Percentiles rank a stretch among this genome's conserved stretches.
These are phyloP conservation scores for Xylaria sp. DNA, from an alignment of 2,329 filamentous ascomycete genomes.

Conservation along the genomic window DNA sequence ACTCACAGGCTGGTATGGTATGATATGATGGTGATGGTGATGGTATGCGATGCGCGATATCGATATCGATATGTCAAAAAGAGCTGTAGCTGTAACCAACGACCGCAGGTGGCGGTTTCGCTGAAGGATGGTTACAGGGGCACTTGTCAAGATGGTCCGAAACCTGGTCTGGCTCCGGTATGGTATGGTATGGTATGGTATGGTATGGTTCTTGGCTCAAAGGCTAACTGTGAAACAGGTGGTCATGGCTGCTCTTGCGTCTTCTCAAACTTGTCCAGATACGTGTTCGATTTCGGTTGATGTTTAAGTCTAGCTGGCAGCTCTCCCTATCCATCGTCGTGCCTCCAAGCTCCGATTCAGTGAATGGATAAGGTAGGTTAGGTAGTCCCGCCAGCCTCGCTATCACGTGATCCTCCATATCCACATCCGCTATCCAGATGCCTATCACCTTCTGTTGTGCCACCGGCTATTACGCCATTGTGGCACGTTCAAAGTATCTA, in stretches of 20 bases:
- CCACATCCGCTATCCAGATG: background rate
- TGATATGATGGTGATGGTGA: background rate
- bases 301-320: constrained; percentile 14
- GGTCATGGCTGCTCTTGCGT: constrained; percentile 15
- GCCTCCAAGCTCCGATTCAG: constrained; percentile 26
- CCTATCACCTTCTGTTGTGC: background rate
- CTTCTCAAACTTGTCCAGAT: constrained; percentile 7
- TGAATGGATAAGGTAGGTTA: background rate
- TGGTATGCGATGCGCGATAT: background rate
- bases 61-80: constrained; percentile 18
- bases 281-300: background rate
- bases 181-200: too few species aligned
- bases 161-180: too few species aligned
- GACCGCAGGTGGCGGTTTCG: constrained; percentile 7
- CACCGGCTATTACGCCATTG: background rate
- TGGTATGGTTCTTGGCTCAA: constrained; percentile 5
- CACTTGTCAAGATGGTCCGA: background rate
- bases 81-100: background rate
- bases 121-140: background rate
- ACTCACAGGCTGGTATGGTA: constrained; percentile 23
- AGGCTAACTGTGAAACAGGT: constrained; percentile 5
- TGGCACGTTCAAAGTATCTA: background rate
- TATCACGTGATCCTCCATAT: constrained; percentile 28
- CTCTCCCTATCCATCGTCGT: constrained; percentile 21
- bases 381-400: constrained; percentile 29